A percentile compares a stretch with the other conserved stretches of the same genome.
Evolutionary conservation across 192 early-diverging fungal species (phyloP).

Genomic region (Gaertneriomyces sp.): DNA sequence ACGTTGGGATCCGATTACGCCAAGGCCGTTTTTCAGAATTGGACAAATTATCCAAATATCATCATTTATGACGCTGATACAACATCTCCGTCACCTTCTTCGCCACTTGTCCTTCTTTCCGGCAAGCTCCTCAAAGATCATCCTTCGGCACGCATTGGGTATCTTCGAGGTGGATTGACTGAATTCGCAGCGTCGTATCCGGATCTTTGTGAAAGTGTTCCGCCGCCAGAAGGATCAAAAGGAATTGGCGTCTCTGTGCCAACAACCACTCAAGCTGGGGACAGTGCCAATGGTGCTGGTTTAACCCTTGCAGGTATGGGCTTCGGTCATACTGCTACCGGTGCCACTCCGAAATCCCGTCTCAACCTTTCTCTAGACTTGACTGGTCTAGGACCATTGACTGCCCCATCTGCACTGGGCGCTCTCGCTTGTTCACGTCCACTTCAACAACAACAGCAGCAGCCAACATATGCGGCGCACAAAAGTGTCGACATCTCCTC

Average conservation of each 20-base stretch:
- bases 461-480: conserved; percentile 24
- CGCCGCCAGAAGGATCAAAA: conserved; percentile 24
- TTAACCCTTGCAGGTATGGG: conserved; percentile 4
- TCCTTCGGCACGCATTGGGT: conserved; percentile 20
- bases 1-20: conserved; percentile 33
- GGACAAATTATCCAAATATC: conserved; percentile 45
- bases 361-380: not conserved
- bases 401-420: conserved; percentile 26
- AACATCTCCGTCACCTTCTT: not conserved
- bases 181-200: conserved; percentile 14
- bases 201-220: conserved; percentile 24
- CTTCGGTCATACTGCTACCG: not conserved
- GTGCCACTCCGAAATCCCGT: conserved; percentile 2
- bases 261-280: too few relatives aligned
- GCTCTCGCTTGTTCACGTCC: conserved; percentile 16
- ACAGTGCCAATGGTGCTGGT: too few relatives aligned
- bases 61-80: conserved; percentile 65
- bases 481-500: conserved; percentile 6
- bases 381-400: conserved; percentile 16
- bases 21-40: conserved; percentile 44
- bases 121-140: conserved; percentile 1
- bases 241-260: conserved; percentile 3
- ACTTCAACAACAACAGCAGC: conserved; percentile 8
- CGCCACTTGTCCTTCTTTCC: conserved; percentile 15
- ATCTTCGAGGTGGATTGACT: conserved; percentile 25